Evolutionary conservation across 2,329 filamentous ascomycete genomes (phyloP), one percentile per base, ranked within the genome.

Genomic region (Mycocentrospora acerina): DNA sequence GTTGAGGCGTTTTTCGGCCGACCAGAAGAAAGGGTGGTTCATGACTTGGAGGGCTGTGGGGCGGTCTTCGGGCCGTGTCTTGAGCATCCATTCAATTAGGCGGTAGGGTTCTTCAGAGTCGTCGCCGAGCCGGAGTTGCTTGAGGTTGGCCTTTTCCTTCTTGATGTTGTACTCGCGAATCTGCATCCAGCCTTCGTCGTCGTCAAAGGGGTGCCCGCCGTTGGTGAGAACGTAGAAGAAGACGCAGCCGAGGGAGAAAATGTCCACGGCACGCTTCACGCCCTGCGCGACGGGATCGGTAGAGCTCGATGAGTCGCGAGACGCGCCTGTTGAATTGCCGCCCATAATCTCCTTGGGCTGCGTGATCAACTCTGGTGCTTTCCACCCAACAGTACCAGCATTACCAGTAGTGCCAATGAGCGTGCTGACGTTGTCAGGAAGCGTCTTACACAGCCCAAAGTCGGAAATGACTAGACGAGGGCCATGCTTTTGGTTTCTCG

Each of bases 191-290:
- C 89, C 83, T 60, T 93, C 90, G 39, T 93, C 90, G 47, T 90
- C 90, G 62, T 96, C 91, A 58, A 94, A 98, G 0, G 93, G 93
- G 66, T 98, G 93, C 2, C 79, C 81, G 12, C 93, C 93, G 46
- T 90, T 87, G 2, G 91, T 96, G 43, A 98, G 77, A n/a, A 97
- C 90, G 65, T 96, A 98, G 71, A 90, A 97, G 74, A 96, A 98
- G n/a, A 98, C 90, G 36, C 95, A 85, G 1, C 93, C 93, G 24
- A 98, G 79, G 0, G 90, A 95, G 71, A 98, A 98, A 17, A 98
- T 95, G 62, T 98, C 93, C 45, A 97, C 96, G 7, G 93, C 88
- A 30, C 93, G 85, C 30, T 95, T 98, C 6, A 94, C 91, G 35
- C 93, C 86, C 42, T 90, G 84, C 52, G 66, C 57, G 17, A 80